Evolutionary conservation across 75 land plant genomes (phyloP), one percentile per base, ranked within the genome.

Genomic region (Isoetes taiwanensis): DNA sequence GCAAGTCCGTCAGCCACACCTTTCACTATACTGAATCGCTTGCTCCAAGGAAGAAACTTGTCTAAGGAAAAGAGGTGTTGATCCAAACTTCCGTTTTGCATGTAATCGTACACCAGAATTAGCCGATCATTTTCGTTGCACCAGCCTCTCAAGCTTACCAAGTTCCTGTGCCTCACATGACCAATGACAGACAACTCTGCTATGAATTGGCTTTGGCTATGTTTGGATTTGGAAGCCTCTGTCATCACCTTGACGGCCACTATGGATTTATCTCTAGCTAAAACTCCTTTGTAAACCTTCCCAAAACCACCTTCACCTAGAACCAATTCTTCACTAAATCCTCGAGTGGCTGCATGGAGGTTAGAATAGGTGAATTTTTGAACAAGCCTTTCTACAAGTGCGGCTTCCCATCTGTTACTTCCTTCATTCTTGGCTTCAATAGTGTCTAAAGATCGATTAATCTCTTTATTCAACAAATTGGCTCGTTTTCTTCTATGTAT

Each of bases 161-260:
- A 23, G 50, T 46, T 46, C 16, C 50, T 46, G 50, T 46, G 50
- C 16, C 25, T 19, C 6, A 46, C 21, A 16, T 23, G 16, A 6
- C 50, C 50, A 4, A 46, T 46, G 8, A 46, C 50, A 6, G 50
- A 46, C 4, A 46, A 16, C 16, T 46, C 50, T 19, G 50, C 50
- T 46, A 46, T 19, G 16, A 46, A 46, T 19, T 46, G 50, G 25
- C 19, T 6, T 23, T 46, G 25, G 50, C 50, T 46, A 16, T 46
- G 50, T n/a, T 19, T 6, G n/a, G n/a, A n/a, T n/a, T n/a, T n/a
- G 8, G 50, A 46, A 46, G 50, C 50, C 50, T 46, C 50, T 8
- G 50, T 19, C 12, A 46, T 19, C 50, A 46, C 5, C 16, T 46
- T 46, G 12, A 46, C 50, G 4, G 50, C 50, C 5, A 46, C 50